Conservation (phyloP, 202 grass and related monocot genomes). For the Setaria italica region DNA sequence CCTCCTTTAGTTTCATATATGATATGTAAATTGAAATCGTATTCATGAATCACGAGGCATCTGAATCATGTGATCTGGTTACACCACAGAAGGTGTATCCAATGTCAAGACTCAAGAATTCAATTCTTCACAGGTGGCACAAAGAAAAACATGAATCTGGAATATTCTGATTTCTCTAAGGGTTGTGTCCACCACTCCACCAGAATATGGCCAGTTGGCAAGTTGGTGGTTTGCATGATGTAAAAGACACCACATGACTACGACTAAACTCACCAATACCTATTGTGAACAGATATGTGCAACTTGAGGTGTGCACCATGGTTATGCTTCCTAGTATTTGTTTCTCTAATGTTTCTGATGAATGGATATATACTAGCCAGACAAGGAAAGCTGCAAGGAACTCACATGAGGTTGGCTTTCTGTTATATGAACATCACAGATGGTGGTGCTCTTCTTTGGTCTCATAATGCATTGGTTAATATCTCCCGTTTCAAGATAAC, state of each 20-base stretch:
- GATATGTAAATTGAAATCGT: conserved; percentile 26
- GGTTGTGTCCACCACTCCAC: background rate
- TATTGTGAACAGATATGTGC: conserved; percentile 11
- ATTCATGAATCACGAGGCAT: conserved; percentile 31
- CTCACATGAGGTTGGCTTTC: conserved; percentile 63
- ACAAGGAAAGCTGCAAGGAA: conserved; percentile 34
- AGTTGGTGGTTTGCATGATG: conserved; percentile 10
- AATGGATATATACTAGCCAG: conserved; percentile 23
- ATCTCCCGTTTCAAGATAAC: conserved; percentile 72
- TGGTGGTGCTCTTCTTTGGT: conserved; percentile 71
- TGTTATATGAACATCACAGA: conserved; percentile 31
- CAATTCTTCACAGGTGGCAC: background rate
- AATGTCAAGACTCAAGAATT: background rate
- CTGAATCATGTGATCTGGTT: conserved; percentile 5
- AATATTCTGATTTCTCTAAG: conserved; percentile 22
- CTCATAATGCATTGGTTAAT: conserved; percentile 53
- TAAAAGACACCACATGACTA: conserved; percentile 26
- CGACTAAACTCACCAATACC: conserved; percentile 2
- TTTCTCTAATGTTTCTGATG: conserved; percentile 29
- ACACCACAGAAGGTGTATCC: conserved; percentile 15
- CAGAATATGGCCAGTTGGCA: conserved; percentile 24
- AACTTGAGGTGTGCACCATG: conserved; percentile 9
- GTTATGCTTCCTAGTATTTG: conserved; percentile 28
- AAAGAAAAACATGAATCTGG: background rate
- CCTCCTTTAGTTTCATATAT: conserved; percentile 9